phyloP scores from a whole-genome alignment of 306 rosid species.

The Vigna angularis region DNA sequence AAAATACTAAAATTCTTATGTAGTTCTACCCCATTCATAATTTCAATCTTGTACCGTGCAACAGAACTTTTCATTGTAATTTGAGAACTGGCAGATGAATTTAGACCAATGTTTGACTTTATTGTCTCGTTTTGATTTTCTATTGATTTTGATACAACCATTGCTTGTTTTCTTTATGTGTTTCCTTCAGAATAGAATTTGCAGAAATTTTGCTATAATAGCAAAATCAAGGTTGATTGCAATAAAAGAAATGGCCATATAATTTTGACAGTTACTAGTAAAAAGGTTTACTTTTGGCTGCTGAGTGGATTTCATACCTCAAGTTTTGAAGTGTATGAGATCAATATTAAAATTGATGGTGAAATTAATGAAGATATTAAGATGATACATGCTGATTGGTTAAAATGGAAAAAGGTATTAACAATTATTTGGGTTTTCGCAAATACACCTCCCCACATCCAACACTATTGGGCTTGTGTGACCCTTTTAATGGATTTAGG shows the following conservation, averaged over 20 bases:
- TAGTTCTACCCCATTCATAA: background rate
- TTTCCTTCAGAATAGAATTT: background rate
- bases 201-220: background rate
- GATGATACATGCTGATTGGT: background rate
- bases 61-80: conserved; percentile 1
- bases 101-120: background rate
- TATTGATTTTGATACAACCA: background rate
- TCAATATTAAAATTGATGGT: background rate
- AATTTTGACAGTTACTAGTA: background rate
- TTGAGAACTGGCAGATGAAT: conserved; percentile 21
- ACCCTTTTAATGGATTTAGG: too few species aligned
- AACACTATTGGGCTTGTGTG: too few species aligned
- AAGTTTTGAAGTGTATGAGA: background rate
- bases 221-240: background rate
- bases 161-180: background rate
- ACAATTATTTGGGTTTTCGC: background rate
- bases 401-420: background rate
- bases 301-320: background rate
- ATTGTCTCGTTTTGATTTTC: background rate
- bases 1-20: conserved; percentile 2
- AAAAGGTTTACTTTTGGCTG: background rate
- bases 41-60: conserved; percentile 6
- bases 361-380: background rate
- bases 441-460: too few species aligned
- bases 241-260: background rate